phyloP scores from a whole-genome alignment of 202 grass and related monocot genomes.

The Zizania palustris region DNA sequence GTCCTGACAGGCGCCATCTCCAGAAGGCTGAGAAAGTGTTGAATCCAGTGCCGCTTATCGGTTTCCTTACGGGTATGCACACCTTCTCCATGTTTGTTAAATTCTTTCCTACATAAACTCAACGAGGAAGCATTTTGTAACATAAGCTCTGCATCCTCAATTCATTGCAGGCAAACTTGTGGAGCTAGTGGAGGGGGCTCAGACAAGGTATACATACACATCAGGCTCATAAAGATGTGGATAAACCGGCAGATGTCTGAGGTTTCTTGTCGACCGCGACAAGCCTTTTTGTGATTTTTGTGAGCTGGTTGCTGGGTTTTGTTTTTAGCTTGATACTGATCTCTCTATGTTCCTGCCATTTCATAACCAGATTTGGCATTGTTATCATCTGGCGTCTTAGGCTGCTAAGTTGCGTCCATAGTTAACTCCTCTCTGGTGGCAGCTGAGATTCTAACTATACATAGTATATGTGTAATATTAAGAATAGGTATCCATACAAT shows the following conservation, averaged over 20 bases:
- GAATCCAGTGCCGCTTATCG: slow-evolving; percentile 71
- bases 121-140: slow-evolving; percentile 4
- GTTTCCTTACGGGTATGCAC: slow-evolving; percentile 73
- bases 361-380: slow-evolving; percentile 15
- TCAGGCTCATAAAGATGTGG: slow-evolving; percentile 70
- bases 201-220: slow-evolving; percentile 93
- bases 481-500: neutral
- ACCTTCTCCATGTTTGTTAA: slow-evolving; percentile 4
- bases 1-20: slow-evolving; percentile 64
- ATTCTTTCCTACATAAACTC: neutral
- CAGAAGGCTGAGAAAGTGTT: slow-evolving; percentile 71
- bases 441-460: slow-evolving; percentile 31
- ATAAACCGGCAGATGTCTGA: neutral
- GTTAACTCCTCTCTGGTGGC: neutral
- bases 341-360: slow-evolving; percentile 15
- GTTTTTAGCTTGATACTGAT: slow-evolving; percentile 13
- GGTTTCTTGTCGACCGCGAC: slow-evolving; percentile 13
- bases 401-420: slow-evolving; percentile 25
- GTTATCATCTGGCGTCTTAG: slow-evolving; percentile 11
- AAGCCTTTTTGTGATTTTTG: slow-evolving; percentile 1
- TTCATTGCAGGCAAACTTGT: slow-evolving; percentile 72
- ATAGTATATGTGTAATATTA: slow-evolving; percentile 20
- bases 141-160: slow-evolving; percentile 30
- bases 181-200: slow-evolving; percentile 83
- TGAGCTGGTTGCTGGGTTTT: slow-evolving; percentile 21